Evolutionary conservation across 78 protist genomes (phyloP).

Genomic region (Emiliania huxleyi): DNA sequence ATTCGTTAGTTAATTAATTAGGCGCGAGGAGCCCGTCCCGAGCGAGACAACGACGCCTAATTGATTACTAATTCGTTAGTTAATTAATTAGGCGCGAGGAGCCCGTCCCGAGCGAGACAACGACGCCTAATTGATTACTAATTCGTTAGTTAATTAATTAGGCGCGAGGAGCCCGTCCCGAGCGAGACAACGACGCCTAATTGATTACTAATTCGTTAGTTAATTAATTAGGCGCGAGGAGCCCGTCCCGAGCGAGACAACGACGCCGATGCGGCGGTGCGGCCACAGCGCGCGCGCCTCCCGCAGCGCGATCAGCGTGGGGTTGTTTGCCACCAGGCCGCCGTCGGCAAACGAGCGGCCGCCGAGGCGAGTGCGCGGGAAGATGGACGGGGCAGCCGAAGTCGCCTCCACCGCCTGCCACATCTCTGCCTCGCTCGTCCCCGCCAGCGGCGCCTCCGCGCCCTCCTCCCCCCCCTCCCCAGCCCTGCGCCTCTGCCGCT

Average conservation of each 20-base stretch:
- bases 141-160: no score
- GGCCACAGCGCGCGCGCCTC: slow-evolving; percentile 9
- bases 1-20: no score
- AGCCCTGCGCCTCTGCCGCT: neutral
- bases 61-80: no score
- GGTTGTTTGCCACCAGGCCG: neutral
- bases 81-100: no score
- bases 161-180: neutral
- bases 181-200: no score
- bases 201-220: no score
- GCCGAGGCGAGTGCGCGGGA: neutral
- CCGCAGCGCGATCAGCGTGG: neutral
- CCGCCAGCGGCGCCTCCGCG: neutral
- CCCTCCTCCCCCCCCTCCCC: neutral
- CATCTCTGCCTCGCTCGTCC: neutral
- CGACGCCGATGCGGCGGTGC: neutral
- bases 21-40: no score
- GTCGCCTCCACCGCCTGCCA: neutral
- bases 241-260: neutral
- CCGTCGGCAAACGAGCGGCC: neutral
- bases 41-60: no score
- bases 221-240: no score
- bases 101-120: neutral
- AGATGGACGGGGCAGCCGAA: neutral
- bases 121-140: no score